These are phyloP conservation scores for Beauveria scarabaeidicola DNA, from an alignment of 2,329 filamentous ascomycete species.

Conservation along the genomic window DNA sequence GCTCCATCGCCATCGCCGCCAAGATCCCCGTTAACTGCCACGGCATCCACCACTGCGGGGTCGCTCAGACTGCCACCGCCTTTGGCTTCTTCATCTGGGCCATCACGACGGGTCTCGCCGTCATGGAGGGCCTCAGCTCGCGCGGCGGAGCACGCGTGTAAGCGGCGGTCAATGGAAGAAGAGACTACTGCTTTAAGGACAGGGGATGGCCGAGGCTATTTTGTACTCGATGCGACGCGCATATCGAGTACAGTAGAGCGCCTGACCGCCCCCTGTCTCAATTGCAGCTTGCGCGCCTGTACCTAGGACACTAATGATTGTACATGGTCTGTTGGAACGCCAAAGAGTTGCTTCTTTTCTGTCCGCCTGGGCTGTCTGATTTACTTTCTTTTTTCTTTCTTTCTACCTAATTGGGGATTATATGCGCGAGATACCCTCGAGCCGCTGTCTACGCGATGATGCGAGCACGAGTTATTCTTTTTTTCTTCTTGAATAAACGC, in stretches of 20 bases:
- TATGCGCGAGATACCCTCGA: slow-evolving; percentile 10
- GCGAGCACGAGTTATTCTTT: slow-evolving; percentile 3
- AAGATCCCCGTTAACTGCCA: slow-evolving; percentile 49
- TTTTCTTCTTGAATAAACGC: not conserved
- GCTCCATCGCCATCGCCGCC: slow-evolving; percentile 68
- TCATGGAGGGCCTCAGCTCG: slow-evolving; percentile 37
- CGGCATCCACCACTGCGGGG: slow-evolving; percentile 45
- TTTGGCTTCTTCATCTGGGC: slow-evolving; percentile 59
- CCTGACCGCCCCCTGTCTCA: no score
- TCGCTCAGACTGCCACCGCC: slow-evolving; percentile 54
- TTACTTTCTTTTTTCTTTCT: not conserved
- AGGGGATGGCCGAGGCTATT: not conserved
- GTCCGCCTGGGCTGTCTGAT: not conserved
- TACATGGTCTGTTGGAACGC: not conserved
- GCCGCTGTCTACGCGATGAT: slow-evolving; percentile 3
- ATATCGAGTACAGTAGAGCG: not conserved
- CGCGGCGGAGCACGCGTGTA: slow-evolving; percentile 21
- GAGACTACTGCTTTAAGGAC: not conserved
- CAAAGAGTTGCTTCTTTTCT: not conserved
- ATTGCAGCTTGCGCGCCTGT: not conserved
- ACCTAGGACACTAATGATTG: not conserved
- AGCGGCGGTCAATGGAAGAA: not conserved
- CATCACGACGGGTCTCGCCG: slow-evolving; percentile 38
- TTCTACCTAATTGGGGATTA: slow-evolving; percentile 3
- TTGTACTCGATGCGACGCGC: not conserved